Base-by-base conservation (phyloP, 2,329 filamentous ascomycete genomes). In the Tolypocladium inflatum region DNA sequence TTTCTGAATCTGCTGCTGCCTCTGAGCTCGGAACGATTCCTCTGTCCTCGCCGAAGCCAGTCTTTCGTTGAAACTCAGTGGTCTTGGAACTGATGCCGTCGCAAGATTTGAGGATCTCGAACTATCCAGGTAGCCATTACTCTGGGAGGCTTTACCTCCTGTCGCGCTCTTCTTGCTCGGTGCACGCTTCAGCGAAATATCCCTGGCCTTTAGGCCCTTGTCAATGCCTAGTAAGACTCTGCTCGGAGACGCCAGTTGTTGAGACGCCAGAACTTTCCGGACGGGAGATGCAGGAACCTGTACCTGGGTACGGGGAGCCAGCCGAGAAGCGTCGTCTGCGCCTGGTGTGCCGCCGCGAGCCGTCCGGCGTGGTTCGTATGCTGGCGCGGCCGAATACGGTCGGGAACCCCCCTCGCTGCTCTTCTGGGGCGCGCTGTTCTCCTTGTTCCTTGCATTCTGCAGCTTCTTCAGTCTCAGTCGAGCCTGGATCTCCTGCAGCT, bases 401-500 rank as follows among this genome's bases (percentile, higher is more conserved):
- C 59, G 53, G 62, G 60, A 45, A 41, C 59, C 56, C 61, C 63
- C 50, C 59, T 63, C 61, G 58, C 61, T 42, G 60, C 62, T 53
- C 56, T 59, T 66, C 53, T 64, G 65, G 7, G 59, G 59, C 11
- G 55, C 57, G 30, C 57, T 54, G 38, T 59, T 58, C 33, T 65
- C 61, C 55, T 59, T 65, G 35, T 59, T 63, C 56, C 65, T 72
- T 54, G 71, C 73, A 68, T 86, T 87, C 70, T 94, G 89, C 17
- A 97, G 76, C 67, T 88, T 91, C 73, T 97, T 97, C 63, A 97
- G 73, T 72, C 88, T 94, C 56, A 97, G 75, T 60, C 88, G 87
- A 8, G 92, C 91, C 71, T 97, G 87, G 59, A 99, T 96, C 57
- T 90, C 91, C 63, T 92, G 86, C 6, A 97, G 77, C 70, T 96